Evolutionary conservation across 2,329 filamentous ascomycete genomes (phyloP).

Genomic region (Apiospora pterosperma): DNA sequence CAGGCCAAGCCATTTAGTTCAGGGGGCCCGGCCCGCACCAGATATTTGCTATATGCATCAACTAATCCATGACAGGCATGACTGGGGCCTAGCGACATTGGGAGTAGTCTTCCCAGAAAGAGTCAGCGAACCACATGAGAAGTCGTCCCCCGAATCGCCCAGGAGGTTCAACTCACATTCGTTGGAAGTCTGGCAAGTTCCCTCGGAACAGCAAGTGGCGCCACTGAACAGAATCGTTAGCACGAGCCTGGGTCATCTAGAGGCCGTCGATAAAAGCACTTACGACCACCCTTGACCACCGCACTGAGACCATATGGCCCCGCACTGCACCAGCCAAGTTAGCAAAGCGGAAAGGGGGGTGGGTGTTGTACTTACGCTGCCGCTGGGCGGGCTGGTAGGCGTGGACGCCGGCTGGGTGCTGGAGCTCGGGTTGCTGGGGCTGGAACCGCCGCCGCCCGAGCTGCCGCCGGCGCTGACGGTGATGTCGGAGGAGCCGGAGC

Average conservation of each 20-base stretch:
- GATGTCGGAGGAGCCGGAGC: constrained; percentile 37
- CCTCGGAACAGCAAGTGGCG: not conserved
- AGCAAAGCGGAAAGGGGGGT: not conserved
- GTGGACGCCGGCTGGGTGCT: not conserved
- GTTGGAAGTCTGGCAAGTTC: not conserved
- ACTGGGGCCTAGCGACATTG: not conserved
- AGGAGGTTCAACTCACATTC: not conserved
- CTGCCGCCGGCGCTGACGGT: constrained; percentile 6
- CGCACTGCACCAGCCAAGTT: not conserved
- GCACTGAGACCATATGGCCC: not conserved
- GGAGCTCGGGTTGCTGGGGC: not conserved
- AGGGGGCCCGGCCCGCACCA: not conserved
- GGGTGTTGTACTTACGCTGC: not conserved
- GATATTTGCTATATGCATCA: not conserved
- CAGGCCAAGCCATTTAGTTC: not conserved
- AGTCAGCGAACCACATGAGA: not conserved
- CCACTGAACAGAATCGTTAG: not conserved
- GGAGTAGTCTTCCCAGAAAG: not conserved
- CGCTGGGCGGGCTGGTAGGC: not conserved
- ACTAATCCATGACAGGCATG: not conserved
- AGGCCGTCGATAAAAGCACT: not conserved
- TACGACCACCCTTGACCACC: not conserved
- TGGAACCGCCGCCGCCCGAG: not conserved
- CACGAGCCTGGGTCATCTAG: not conserved
- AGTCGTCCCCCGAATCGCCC: too few relatives aligned